Conservation (phyloP, 2,329 filamentous ascomycete genomes). For the Bimuria novae-zelandiae region DNA sequence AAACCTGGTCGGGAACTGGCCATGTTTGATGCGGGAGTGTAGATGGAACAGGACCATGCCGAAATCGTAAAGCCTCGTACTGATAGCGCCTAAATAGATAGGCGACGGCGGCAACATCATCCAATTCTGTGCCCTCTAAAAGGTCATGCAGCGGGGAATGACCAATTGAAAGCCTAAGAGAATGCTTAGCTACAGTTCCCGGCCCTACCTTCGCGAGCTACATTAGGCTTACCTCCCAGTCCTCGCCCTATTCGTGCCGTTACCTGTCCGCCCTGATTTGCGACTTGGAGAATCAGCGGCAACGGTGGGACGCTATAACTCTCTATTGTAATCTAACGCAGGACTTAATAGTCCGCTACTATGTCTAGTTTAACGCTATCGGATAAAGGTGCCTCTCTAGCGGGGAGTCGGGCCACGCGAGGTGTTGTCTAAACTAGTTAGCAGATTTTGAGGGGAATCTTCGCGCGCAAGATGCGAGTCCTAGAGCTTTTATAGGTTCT, state of each 20-base stretch:
- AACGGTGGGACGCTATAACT: background rate
- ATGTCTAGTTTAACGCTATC: background rate
- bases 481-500: background rate
- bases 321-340: background rate
- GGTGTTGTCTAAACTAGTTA: background rate
- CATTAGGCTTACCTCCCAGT: background rate
- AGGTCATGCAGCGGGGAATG: background rate
- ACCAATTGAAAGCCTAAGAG: background rate
- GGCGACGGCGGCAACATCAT: background rate
- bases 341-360: background rate
- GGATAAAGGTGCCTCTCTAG: background rate
- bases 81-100: background rate
- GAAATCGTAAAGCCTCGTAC: background rate
- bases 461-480: background rate
- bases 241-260: background rate
- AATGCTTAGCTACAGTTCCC: background rate
- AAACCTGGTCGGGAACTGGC: too few species aligned
- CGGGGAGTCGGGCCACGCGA: background rate
- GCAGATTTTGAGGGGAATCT: background rate
- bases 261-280: background rate
- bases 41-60: background rate
- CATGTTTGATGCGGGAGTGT: background rate
- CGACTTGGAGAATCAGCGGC: background rate
- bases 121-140: background rate
- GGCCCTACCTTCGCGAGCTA: background rate